Evolutionary conservation across 2,329 filamentous ascomycete species (phyloP).

Genomic region (Penicillium concentricum): DNA sequence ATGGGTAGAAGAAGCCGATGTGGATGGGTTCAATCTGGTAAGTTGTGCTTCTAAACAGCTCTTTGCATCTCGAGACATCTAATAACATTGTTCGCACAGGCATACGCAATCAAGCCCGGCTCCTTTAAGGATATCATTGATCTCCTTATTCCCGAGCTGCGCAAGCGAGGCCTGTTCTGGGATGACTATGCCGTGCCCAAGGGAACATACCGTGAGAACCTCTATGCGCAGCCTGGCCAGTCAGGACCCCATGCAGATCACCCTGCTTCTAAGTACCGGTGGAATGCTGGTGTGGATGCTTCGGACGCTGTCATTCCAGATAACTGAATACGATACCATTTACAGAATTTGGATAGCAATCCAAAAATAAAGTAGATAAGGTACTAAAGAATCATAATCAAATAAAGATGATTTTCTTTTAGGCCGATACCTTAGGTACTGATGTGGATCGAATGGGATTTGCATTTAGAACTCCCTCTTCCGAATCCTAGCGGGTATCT

Average conservation of each 20-base stretch:
- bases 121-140: conserved; percentile 69
- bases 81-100: conserved; percentile 33
- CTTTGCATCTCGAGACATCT: not conserved
- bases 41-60: conserved; percentile 22
- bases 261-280: conserved; percentile 38
- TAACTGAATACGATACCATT: conserved; percentile 10
- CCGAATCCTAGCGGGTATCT: no score
- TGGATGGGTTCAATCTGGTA: conserved; percentile 74
- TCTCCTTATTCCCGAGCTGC: conserved; percentile 63
- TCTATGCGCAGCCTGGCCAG: conserved; percentile 35
- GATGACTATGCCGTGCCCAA: conserved; percentile 38
- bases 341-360: not conserved
- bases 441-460: no score
- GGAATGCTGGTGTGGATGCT: conserved; percentile 38
- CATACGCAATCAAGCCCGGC: conserved; percentile 65
- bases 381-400: no score
- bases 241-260: conserved; percentile 36
- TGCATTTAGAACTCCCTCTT: no score
- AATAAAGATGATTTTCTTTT: no score
- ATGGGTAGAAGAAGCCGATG: conserved; percentile 67
- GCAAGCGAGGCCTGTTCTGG: conserved; percentile 51
- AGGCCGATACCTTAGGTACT: no score
- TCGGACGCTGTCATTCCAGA: conserved; percentile 28
- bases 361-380: no score
- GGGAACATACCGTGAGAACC: conserved; percentile 43